Conservation (phyloP, 129 eudicot species). For the Artemisia annua region DNA sequence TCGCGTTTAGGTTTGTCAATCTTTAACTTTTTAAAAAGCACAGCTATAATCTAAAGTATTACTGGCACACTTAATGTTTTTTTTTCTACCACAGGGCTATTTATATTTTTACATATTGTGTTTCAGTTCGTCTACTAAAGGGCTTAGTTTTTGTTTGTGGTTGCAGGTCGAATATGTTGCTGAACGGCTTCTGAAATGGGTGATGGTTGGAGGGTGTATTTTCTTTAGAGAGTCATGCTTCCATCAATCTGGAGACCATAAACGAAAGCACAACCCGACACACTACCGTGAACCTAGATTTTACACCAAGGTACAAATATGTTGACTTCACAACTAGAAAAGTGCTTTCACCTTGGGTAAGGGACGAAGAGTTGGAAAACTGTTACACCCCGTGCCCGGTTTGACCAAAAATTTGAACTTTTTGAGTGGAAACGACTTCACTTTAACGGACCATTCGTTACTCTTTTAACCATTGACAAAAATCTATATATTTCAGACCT, state of each 20-base stretch:
- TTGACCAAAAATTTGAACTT: too few species aligned
- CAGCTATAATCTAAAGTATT: background rate
- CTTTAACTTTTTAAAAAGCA: too few species aligned
- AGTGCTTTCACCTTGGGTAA: background rate
- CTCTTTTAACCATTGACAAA: too few species aligned
- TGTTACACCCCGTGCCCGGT: too few species aligned
- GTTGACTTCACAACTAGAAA: background rate
- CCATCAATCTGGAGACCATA: too few species aligned
- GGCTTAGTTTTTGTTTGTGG: conserved; percentile 13
- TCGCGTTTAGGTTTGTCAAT: background rate
- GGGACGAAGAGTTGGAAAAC: background rate
- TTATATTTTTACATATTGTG: background rate
- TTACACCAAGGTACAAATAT: conserved; percentile 77
- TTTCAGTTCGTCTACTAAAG: background rate
- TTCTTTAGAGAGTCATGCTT: too few species aligned
- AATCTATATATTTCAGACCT: too few species aligned
- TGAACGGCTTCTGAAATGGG: conserved; percentile 75
- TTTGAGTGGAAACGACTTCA: too few species aligned
- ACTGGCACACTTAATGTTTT: background rate
- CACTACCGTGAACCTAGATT: conserved; percentile 95
- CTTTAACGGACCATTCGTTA: too few species aligned
- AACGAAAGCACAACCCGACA: conserved; percentile 80
- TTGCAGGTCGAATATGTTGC: conserved; percentile 72
- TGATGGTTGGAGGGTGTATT: too few species aligned
- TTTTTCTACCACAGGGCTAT: background rate